Conservation (phyloP, 768 basidiomycete genomes). For the Suillus cothurnatus region DNA sequence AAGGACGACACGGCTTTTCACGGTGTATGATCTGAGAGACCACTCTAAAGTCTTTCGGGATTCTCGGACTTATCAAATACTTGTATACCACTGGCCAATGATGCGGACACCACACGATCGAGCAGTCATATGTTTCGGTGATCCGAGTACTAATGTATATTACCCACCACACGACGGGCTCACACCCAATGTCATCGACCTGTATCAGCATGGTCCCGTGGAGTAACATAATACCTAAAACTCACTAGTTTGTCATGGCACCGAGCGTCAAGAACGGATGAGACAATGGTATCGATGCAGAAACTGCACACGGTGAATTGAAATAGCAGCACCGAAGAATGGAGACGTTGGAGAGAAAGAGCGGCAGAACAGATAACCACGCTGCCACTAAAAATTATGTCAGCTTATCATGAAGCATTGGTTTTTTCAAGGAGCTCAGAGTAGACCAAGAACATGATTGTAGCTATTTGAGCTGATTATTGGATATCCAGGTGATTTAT, state of each 20-base stretch:
- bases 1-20: neutral
- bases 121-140: neutral
- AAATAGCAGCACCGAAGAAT: neutral
- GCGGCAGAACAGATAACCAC: too few relatives aligned
- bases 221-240: neutral
- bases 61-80: neutral
- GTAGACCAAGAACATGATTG: neutral
- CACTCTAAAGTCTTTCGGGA: neutral
- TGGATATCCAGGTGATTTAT: neutral
- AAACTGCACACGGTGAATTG: too few relatives aligned
- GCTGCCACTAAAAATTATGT: too few relatives aligned
- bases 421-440: neutral
- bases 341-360: neutral
- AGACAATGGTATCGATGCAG: neutral
- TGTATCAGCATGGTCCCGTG: neutral
- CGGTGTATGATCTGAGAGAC: neutral
- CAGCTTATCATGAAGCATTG: neutral
- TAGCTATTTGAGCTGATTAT: neutral
- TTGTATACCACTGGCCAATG: neutral
- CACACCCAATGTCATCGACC: too few relatives aligned
- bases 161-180: too few relatives aligned
- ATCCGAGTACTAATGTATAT: too few relatives aligned
- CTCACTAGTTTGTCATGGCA: constrained; percentile 14
- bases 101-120: too few relatives aligned
- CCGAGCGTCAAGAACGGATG: neutral